phyloP scores from a whole-genome alignment of 371 early-diverging fungal species.

The Umbelopsis sp. region DNA sequence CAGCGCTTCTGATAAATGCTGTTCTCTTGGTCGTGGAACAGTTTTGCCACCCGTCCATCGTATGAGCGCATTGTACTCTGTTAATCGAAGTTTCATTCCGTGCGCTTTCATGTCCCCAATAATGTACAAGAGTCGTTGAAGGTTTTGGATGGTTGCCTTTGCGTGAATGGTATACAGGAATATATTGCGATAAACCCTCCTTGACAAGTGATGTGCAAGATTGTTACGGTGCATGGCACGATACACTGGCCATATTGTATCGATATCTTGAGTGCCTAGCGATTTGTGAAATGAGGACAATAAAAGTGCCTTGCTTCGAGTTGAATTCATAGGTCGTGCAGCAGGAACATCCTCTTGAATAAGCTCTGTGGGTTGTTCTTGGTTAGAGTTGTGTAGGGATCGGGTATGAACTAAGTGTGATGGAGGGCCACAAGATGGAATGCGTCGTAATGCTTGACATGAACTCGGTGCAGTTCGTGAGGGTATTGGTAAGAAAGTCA shows the following conservation, averaged over 20 bases:
- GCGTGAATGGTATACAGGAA: constrained; percentile 35
- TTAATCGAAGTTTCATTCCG: constrained; percentile 29
- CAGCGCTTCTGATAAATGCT: constrained; percentile 46
- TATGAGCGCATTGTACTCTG: constrained; percentile 48
- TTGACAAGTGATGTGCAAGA: constrained; percentile 28
- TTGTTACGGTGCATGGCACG: constrained; percentile 36
- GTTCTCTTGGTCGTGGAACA: constrained; percentile 29
- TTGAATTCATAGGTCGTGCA: not conserved
- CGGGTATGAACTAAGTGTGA: not conserved
- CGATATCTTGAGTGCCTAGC: constrained; percentile 47
- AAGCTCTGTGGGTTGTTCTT: not conserved
- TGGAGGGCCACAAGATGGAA: not conserved
- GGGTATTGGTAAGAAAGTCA: not conserved
- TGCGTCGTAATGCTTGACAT: not conserved
- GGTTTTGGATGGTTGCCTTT: constrained; percentile 37
- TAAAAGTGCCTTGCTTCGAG: constrained; percentile 25
- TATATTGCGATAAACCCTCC: constrained; percentile 37
- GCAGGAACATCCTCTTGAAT: not conserved
- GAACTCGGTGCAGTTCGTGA: not conserved
- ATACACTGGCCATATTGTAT: constrained; percentile 54
- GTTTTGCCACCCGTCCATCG: constrained; percentile 47
- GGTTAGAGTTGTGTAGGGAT: not conserved
- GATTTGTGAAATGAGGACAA: constrained; percentile 42
- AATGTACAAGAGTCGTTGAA: constrained; percentile 40
- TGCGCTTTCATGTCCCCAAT: constrained; percentile 44